phyloP scores from a whole-genome alignment of 306 rosid genomes.

The Psophocarpus tetragonolobus region DNA sequence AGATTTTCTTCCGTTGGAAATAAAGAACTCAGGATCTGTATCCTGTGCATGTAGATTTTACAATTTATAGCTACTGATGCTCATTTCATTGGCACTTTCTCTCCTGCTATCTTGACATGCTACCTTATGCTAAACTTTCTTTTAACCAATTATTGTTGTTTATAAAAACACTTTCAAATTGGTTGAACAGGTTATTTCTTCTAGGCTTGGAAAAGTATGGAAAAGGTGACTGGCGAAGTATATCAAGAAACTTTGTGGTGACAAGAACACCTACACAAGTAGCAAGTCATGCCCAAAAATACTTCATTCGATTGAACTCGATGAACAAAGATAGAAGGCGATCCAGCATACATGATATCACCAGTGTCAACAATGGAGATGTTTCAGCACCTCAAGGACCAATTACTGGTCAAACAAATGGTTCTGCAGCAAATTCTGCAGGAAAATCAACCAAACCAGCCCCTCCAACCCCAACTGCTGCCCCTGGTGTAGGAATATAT shows the following conservation, averaged over 20 bases:
- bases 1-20: neutral
- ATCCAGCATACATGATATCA: slow-evolving; percentile 89
- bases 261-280: slow-evolving; percentile 92
- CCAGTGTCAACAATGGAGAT: slow-evolving; percentile 68
- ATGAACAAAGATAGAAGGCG: slow-evolving; percentile 87
- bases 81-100: neutral
- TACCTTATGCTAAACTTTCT: slow-evolving; percentile 13
- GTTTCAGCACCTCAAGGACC: slow-evolving; percentile 65
- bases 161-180: neutral
- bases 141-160: neutral
- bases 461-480: slow-evolving; percentile 50
- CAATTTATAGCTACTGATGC: neutral
- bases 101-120: neutral
- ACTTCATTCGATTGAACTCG: slow-evolving; percentile 79
- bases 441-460: slow-evolving; percentile 56
- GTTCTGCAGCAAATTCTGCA: slow-evolving; percentile 44
- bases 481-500: slow-evolving; percentile 56
- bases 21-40: neutral
- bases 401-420: slow-evolving; percentile 72
- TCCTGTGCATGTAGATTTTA: slow-evolving; percentile 4
- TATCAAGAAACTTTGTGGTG: slow-evolving; percentile 84
- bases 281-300: slow-evolving; percentile 94
- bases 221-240: slow-evolving; percentile 91
- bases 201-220: slow-evolving; percentile 85
- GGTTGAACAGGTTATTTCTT: slow-evolving; percentile 68